These are phyloP conservation scores for Globisporangium ultimum DNA, from an alignment of 352 stramenopile genomes.

Conservation along the genomic window DNA sequence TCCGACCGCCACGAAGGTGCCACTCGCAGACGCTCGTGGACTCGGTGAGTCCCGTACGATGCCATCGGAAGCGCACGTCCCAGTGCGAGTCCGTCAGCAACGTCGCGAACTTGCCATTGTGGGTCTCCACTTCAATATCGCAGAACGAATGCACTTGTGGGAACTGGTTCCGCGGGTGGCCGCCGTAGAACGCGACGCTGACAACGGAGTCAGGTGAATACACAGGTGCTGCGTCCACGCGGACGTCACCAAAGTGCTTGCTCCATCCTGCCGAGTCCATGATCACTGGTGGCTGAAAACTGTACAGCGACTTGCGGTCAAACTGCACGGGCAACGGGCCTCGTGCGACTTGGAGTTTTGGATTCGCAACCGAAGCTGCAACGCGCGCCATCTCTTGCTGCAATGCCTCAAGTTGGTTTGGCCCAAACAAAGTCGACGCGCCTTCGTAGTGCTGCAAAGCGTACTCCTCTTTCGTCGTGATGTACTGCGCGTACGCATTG, in stretches of 20 bases:
- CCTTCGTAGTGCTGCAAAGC: slow-evolving; percentile 58
- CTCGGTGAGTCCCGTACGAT: slow-evolving; percentile 7
- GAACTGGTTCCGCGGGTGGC: slow-evolving; percentile 34
- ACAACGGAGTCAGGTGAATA: slow-evolving; percentile 30
- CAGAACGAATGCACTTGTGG: slow-evolving; percentile 23
- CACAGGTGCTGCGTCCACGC: slow-evolving; percentile 16
- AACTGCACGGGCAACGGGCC: slow-evolving; percentile 34
- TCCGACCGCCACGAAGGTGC: slow-evolving; percentile 6
- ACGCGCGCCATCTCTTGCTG: slow-evolving; percentile 43
- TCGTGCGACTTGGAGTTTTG: slow-evolving; percentile 18
- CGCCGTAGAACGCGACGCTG: slow-evolving; percentile 31
- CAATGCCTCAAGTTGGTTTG: slow-evolving; percentile 51
- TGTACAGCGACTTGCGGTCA: slow-evolving; percentile 24
- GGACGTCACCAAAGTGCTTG: slow-evolving; percentile 20
- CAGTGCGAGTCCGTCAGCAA: slow-evolving; percentile 44
- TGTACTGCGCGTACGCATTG: slow-evolving; percentile 58
- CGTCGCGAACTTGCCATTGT: slow-evolving; percentile 18
- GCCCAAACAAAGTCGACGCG: slow-evolving; percentile 62
- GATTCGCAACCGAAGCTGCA: slow-evolving; percentile 20
- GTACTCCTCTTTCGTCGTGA: slow-evolving; percentile 61
- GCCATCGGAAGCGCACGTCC: slow-evolving; percentile 9
- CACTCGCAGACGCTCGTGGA: slow-evolving; percentile 7
- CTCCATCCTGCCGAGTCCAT: slow-evolving; percentile 19
- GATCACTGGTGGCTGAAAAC: slow-evolving; percentile 27
- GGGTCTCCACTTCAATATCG: slow-evolving; percentile 26